These are phyloP conservation scores for Fusarium secorum DNA, from an alignment of 2,329 filamentous ascomycete genomes.

Conservation along the genomic window DNA sequence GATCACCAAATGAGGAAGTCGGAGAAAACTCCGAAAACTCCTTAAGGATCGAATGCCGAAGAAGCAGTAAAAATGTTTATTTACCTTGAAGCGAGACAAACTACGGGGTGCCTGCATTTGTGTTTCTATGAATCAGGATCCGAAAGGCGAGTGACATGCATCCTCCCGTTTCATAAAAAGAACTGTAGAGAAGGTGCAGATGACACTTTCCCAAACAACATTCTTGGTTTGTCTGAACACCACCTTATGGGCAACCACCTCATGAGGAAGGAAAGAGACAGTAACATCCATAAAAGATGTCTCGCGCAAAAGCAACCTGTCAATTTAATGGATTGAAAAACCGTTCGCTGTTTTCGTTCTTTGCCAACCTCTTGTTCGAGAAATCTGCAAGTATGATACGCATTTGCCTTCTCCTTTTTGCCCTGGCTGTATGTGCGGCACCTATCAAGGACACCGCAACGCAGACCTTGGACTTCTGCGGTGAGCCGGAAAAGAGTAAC, in stretches of 20 bases:
- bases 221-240: background rate
- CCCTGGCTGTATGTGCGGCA: background rate
- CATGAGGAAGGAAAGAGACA: background rate
- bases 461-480: background rate
- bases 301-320: background rate
- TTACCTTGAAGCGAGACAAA: background rate
- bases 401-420: background rate
- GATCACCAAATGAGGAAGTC: constrained; percentile 31
- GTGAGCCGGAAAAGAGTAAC: background rate
- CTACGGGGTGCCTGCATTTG: background rate
- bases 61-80: background rate
- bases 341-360: background rate
- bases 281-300: background rate
- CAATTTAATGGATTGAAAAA: background rate
- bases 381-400: background rate
- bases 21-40: constrained; percentile 39
- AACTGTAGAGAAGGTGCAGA: background rate
- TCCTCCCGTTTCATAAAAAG: background rate
- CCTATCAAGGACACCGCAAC: background rate
- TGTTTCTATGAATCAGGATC: background rate
- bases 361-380: background rate
- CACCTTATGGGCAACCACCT: background rate
- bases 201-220: background rate
- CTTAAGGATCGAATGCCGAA: constrained; percentile 4
- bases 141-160: background rate